Evolutionary conservation across 768 basidiomycete species (phyloP), one percentile per base, ranked within the genome.

Genomic region (Macrolepiota dolichaula): DNA sequence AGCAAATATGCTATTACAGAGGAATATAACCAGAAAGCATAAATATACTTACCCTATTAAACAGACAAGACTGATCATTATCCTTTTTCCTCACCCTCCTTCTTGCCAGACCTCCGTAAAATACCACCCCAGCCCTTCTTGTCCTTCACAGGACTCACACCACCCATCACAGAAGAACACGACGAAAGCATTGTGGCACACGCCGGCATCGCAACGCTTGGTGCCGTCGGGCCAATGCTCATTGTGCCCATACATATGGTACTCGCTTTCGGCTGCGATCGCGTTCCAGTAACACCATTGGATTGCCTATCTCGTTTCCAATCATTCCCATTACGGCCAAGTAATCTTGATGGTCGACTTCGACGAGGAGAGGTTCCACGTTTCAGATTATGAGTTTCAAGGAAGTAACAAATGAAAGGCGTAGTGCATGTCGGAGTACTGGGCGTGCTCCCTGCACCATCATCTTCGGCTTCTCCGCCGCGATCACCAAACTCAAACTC

Each of bases 361-460:
- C 37, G n/a, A 53, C 35, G 46, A 22, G 27, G 38, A 7, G 51
- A n/a, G 38, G 29, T 24, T 13, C 27, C 36, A 13, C 38, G 57
- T 40, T 52, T 51, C 24, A 61, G 36, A 9, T 52, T 44, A 55
- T 61, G 52, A 11, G 52, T 61, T 40, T 61, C 44, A 9, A 61
- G 32, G 47, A 61, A 61, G 27, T 61, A 61, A 22, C 35, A 50
- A n/a, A 61, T 55, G n/a, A 61, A 61, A 24, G 59, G 59, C 22
- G 58, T 51, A 51, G 51, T 53, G 6, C 42, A 53, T 46, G 51
- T 60, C 11, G 59, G 59, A 2, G 59, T 60, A 15, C 22, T 54
- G 6, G 59, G 52, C 15, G 42, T 47, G 53, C 36, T 49, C 13
- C 46, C 59, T 15, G 27, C 50, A 24, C 32, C 51, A 40, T 51